Percentiles rank a stretch among this genome's conserved stretches.
Conservation (phyloP, 345 rosid species). For the Nephelium lappaceum region DNA sequence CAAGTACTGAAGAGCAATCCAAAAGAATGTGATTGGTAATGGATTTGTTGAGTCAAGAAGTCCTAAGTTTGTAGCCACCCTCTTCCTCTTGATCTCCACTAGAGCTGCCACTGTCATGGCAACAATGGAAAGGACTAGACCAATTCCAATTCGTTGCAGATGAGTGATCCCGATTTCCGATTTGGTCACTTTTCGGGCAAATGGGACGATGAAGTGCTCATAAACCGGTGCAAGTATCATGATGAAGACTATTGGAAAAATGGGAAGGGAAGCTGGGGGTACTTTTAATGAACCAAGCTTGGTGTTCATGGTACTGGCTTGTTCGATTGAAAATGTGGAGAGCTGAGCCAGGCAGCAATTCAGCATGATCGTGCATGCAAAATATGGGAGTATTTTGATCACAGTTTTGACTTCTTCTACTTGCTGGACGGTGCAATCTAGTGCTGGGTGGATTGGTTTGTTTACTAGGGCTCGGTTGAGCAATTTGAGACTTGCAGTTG, state of each 20-base stretch:
- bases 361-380: slow-evolving; percentile 75
- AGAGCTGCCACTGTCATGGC: slow-evolving; percentile 81
- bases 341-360: slow-evolving; percentile 90
- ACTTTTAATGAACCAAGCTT: slow-evolving; percentile 60
- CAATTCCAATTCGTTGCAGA: slow-evolving; percentile 71
- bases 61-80: slow-evolving; percentile 48
- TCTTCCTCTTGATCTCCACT: slow-evolving; percentile 69
- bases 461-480: slow-evolving; percentile 53
- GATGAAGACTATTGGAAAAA: slow-evolving; percentile 74
- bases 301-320: slow-evolving; percentile 79
- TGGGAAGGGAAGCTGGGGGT: slow-evolving; percentile 80
- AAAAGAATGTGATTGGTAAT: slow-evolving; percentile 61
- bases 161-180: slow-evolving; percentile 74
- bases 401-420: slow-evolving; percentile 75
- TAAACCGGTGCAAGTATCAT: slow-evolving; percentile 76
- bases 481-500: slow-evolving; percentile 46
- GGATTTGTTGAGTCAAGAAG: slow-evolving; percentile 42
- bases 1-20: slow-evolving; percentile 78
- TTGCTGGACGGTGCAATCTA: slow-evolving; percentile 60
- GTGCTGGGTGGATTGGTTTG: slow-evolving; percentile 44
- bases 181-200: slow-evolving; percentile 59
- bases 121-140: slow-evolving; percentile 59
- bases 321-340: slow-evolving; percentile 75
- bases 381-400: slow-evolving; percentile 75
- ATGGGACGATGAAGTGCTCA: slow-evolving; percentile 71